These are phyloP conservation scores for Pythium grandisporangium DNA, from an alignment of 352 stramenopile species.

Conservation along the genomic window DNA sequence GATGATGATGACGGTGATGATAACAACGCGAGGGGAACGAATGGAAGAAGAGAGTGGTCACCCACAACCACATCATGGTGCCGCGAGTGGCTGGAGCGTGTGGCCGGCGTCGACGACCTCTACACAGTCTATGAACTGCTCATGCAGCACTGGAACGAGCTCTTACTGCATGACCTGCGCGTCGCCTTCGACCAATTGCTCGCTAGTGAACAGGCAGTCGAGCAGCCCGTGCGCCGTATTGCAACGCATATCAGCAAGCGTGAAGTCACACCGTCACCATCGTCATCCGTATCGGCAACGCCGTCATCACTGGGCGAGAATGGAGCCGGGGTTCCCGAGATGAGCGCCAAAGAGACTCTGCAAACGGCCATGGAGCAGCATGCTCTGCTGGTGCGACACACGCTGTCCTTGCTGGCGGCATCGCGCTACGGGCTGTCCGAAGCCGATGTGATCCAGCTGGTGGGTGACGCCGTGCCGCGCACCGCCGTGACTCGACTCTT, in stretches of 20 bases:
- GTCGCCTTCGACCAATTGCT: too few species aligned
- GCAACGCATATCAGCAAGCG: too few species aligned
- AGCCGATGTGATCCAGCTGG: slow-evolving; percentile 45
- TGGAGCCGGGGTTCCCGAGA: too few species aligned
- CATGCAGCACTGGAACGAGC: slow-evolving; percentile 68
- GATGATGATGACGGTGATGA: too few species aligned
- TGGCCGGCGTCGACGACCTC: slow-evolving; percentile 25
- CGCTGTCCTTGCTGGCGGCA: slow-evolving; percentile 59
- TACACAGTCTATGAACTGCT: slow-evolving; percentile 50
- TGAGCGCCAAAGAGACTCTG: too few species aligned
- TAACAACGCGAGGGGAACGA: too few species aligned
- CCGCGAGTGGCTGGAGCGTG: slow-evolving; percentile 33
- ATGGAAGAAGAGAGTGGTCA: too few species aligned
- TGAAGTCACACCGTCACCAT: too few species aligned
- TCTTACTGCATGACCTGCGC: slow-evolving; percentile 49
- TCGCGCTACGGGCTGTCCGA: slow-evolving; percentile 63
- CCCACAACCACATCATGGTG: slow-evolving; percentile 13
- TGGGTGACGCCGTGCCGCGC: slow-evolving; percentile 36
- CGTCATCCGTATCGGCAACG: too few species aligned
- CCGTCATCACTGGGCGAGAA: too few species aligned
- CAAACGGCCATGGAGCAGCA: slow-evolving; percentile 53
- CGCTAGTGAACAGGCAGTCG: slow-evolving; percentile 16
- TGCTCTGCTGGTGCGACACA: slow-evolving; percentile 57
- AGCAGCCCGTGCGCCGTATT: too few species aligned
- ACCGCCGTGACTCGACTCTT: slow-evolving; percentile 32